Conservation (phyloP, 2,329 filamentous ascomycete genomes). For the Neodidymelliopsis sp. region DNA sequence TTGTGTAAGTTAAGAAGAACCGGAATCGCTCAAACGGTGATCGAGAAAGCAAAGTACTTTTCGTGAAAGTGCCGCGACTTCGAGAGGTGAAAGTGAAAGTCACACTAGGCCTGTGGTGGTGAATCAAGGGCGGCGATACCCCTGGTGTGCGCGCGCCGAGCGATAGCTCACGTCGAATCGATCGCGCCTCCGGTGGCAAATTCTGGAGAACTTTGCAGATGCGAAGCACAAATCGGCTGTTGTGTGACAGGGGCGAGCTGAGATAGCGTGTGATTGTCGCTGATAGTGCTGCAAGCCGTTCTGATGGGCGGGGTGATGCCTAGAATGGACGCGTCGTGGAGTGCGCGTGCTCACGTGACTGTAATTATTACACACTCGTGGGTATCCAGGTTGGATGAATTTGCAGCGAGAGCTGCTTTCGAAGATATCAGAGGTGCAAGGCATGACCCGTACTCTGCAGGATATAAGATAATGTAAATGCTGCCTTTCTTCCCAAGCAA, state of each 20-base stretch:
- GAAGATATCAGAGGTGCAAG: too few species aligned
- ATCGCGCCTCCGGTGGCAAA: constrained; percentile 41
- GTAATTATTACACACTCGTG: too few species aligned
- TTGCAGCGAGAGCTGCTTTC: too few species aligned
- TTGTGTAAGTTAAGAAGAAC: not conserved
- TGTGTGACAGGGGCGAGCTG: not conserved
- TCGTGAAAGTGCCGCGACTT: constrained; percentile 1
- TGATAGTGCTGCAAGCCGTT: not conserved
- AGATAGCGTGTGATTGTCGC: constrained; percentile 1
- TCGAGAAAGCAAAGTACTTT: not conserved
- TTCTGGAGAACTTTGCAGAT: constrained; percentile 15
- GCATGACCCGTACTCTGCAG: too few species aligned
- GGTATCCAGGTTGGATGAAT: too few species aligned
- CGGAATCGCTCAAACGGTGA: not conserved
- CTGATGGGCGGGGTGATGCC: constrained; percentile 1
- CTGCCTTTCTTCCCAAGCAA: too few species aligned
- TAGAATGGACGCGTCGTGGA: constrained; percentile 5
- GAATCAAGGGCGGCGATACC: constrained; percentile 31
- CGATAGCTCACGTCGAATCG: constrained; percentile 33
- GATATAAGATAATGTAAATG: too few species aligned
- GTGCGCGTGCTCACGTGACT: constrained; percentile 14
- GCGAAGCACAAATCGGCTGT: constrained; percentile 3
- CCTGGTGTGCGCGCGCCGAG: constrained; percentile 29
- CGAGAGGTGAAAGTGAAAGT: constrained; percentile 11
- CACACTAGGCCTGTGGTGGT: constrained; percentile 22